Evolutionary conservation across 805 yeast species (phyloP), one percentile per base, ranked within the genome.

Genomic region (Metschnikowia noctiluminum): DNA sequence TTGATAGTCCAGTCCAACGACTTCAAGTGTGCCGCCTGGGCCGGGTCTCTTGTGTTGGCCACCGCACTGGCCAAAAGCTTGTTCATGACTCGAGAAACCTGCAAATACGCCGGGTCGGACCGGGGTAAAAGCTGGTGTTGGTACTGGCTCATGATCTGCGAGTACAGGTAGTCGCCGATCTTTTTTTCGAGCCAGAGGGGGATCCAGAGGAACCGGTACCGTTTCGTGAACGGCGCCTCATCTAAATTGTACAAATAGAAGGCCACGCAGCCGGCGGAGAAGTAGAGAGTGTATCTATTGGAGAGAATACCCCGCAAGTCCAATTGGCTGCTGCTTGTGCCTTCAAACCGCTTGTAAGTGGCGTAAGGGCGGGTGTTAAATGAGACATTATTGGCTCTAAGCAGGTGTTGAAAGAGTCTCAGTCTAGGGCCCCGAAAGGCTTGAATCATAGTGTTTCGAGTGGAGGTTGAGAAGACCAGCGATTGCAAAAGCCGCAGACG

Each of bases 201-300:
- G 1, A 87, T 72, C 78, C 89, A 79, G 62, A 90, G 79, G 58
- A 89, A 79, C 53, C 97, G 72, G 30, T 60, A 69, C 43, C 98
- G 71, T 31, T 82, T 80, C 1, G 96, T 83, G 27, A 85, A 84
- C 0, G 97, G 97, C 0, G 96, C 96, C 54, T 79, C 79, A 54
- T 90, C 87, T 30, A 88, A 70, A 30, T 84, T 73, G 55, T 62
- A 62, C 35, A 56, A 36, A 50, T 62, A 62, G 44, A 63, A 60
- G 13, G 51, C 59, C 2, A 42, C 55, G 15, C 51, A 13, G 1
- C 57, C 63, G 11, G 50, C 56, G 9, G 49, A 46, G 21, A 43
- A 28, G 74, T 69, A 62, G 74, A 78, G 42, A 71, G 60, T 48
- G 30, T 57, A 58, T 41, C 66, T 54, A 48, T 56, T 65, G 37